phyloP scores from a whole-genome alignment of 345 rosid genomes.

The Melaleuca alternifolia region DNA sequence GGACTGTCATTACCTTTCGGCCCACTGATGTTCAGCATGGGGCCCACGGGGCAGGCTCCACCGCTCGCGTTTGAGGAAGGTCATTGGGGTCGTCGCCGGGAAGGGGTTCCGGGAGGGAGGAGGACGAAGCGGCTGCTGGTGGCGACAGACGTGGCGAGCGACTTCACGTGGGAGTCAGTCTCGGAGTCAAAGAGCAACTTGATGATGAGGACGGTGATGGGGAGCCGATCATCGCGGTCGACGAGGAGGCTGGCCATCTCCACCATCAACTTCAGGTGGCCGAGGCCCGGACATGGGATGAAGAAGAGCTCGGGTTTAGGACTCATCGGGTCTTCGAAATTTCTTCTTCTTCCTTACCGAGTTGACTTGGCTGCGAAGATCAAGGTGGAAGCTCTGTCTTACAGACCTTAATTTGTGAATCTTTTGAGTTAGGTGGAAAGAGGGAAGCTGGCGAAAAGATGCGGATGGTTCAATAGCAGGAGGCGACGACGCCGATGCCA shows the following conservation, averaged over 20 bases:
- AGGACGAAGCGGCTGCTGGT: slow-evolving; percentile 20
- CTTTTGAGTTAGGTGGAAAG: not conserved
- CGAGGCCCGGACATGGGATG: slow-evolving; percentile 11
- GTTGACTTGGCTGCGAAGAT: not conserved
- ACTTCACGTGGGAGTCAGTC: not conserved
- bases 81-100: not conserved
- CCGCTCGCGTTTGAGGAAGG: slow-evolving; percentile 15
- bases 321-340: not conserved
- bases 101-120: slow-evolving; percentile 3
- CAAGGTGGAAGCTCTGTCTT: not conserved
- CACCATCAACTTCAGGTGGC: slow-evolving; percentile 29
- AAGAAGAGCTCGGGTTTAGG: not conserved
- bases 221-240: slow-evolving; percentile 21
- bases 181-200: not conserved
- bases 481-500: too few relatives aligned
- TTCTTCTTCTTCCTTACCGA: not conserved
- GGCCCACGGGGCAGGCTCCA: slow-evolving; percentile 35
- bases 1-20: too few relatives aligned
- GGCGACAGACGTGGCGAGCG: slow-evolving; percentile 3
- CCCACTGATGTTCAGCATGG: slow-evolving; percentile 21
- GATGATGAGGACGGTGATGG: slow-evolving; percentile 30
- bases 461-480: not conserved
- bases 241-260: slow-evolving; percentile 37
- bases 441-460: not conserved
- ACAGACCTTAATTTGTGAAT: not conserved